phyloP scores from a whole-genome alignment of 352 stramenopile species.

The Globisporangium acanthophoron region DNA sequence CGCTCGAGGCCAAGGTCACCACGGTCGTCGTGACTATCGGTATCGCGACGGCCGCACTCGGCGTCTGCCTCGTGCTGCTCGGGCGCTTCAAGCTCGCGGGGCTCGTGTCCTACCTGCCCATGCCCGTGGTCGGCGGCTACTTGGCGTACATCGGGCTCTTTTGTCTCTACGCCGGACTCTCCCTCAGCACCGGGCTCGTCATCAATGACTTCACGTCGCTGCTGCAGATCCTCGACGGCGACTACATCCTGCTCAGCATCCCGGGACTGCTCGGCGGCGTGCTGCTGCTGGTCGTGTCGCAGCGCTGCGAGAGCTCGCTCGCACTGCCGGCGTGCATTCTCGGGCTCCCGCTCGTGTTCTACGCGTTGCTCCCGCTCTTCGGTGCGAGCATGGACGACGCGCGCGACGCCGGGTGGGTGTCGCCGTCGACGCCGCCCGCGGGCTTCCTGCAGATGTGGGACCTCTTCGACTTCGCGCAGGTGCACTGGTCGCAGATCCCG shows the following conservation, averaged over 20 bases:
- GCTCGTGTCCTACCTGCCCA: slow-evolving; percentile 96
- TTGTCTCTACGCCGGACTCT: slow-evolving; percentile 90
- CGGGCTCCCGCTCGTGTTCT: slow-evolving; percentile 90
- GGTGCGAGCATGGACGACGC: slow-evolving; percentile 88
- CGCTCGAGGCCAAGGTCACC: slow-evolving; percentile 83
- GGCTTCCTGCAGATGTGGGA: slow-evolving; percentile 71
- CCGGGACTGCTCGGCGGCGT: slow-evolving; percentile 83
- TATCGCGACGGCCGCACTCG: slow-evolving; percentile 89
- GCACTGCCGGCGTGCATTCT: slow-evolving; percentile 81
- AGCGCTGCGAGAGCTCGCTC: slow-evolving; percentile 76
- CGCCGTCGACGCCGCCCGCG: slow-evolving; percentile 49
- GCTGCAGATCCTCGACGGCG: slow-evolving; percentile 49
- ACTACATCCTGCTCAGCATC: slow-evolving; percentile 77
- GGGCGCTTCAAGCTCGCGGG: slow-evolving; percentile 92
- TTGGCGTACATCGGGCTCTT: slow-evolving; percentile 97
- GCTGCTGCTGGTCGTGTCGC: slow-evolving; percentile 75
- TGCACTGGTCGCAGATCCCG: slow-evolving; percentile 89
- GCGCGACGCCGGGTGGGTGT: slow-evolving; percentile 90
- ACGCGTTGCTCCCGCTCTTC: slow-evolving; percentile 66
- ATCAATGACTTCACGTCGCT: slow-evolving; percentile 88
- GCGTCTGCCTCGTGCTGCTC: slow-evolving; percentile 91
- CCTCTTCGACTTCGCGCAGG: slow-evolving; percentile 89
- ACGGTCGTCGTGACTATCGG: slow-evolving; percentile 93
- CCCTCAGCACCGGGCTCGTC: slow-evolving; percentile 86
- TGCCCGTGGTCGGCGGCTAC: slow-evolving; percentile 97